Conservation (phyloP, 2,329 filamentous ascomycete species). For the Colletotrichum tropicicola region DNA sequence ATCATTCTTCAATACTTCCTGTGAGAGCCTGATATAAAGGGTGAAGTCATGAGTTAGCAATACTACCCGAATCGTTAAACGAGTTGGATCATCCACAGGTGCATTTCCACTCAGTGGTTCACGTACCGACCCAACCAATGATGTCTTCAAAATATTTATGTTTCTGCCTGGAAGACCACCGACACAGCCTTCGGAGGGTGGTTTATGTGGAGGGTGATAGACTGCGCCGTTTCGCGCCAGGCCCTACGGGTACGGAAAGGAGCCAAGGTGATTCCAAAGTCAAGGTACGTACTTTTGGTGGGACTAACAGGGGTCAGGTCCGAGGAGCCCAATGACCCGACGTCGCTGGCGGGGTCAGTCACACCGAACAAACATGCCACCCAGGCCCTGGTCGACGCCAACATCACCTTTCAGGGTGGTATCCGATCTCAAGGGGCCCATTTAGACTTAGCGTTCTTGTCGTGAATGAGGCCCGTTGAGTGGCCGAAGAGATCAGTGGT, state of each 20-base stretch:
- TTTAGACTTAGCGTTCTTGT: background rate
- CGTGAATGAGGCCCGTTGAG: background rate
- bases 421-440: background rate
- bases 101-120: background rate
- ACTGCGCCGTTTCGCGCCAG: background rate
- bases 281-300: background rate
- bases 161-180: slow-evolving; percentile 3
- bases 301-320: background rate
- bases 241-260: background rate
- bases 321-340: background rate
- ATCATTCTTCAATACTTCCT: background rate
- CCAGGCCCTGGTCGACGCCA: background rate
- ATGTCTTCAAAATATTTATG: background rate
- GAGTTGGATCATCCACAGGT: background rate
- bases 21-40: slow-evolving; percentile 5
- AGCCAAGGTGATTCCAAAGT: background rate
- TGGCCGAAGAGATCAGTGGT: background rate
- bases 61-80: no score
- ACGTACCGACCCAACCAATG: background rate
- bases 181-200: background rate
- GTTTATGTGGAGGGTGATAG: background rate
- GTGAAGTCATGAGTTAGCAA: background rate
- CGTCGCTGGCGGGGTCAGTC: background rate
- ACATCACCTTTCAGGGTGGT: background rate
- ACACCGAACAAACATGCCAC: background rate